Conservation (phyloP, 257 asterid species). For the Ophiorrhiza pumila region DNA sequence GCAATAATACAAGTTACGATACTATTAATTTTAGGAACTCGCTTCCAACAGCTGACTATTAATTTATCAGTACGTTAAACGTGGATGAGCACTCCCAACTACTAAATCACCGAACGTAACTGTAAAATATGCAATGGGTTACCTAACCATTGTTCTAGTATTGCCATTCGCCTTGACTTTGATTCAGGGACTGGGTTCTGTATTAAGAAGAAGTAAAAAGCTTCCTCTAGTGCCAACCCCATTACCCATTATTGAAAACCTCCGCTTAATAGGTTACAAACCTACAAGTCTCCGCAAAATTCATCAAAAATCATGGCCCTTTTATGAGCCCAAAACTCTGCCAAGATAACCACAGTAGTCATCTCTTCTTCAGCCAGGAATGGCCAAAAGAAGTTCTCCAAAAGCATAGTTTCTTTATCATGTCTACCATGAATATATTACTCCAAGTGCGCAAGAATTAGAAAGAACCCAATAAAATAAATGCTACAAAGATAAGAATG, state of each 20-base stretch:
- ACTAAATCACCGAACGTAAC: neutral
- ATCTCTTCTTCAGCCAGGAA: slow-evolving; percentile 43
- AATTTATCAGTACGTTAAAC: neutral
- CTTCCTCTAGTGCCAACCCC: slow-evolving; percentile 42
- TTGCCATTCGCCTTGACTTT: slow-evolving; percentile 31
- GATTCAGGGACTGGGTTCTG: neutral
- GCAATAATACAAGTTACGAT: too few relatives aligned
- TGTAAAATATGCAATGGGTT: slow-evolving; percentile 16
- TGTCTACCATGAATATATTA: neutral
- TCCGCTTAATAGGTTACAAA: slow-evolving; percentile 56
- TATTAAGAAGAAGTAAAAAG: neutral
- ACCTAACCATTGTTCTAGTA: slow-evolving; percentile 28
- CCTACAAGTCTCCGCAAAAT: slow-evolving; percentile 56
- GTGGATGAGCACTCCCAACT: neutral
- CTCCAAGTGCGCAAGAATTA: neutral
- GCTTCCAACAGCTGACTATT: neutral
- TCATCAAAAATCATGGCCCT: slow-evolving; percentile 58
- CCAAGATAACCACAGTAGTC: slow-evolving; percentile 44
- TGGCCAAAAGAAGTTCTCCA: slow-evolving; percentile 60
- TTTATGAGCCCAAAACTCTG: slow-evolving; percentile 59
- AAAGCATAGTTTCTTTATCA: slow-evolving; percentile 24
- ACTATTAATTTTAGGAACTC: neutral
- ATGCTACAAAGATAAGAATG: neutral
- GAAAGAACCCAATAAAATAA: neutral
- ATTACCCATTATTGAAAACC: slow-evolving; percentile 61